phyloP scores from a whole-genome alignment of 2,329 filamentous ascomycete species.

The Claviceps capensis region DNA sequence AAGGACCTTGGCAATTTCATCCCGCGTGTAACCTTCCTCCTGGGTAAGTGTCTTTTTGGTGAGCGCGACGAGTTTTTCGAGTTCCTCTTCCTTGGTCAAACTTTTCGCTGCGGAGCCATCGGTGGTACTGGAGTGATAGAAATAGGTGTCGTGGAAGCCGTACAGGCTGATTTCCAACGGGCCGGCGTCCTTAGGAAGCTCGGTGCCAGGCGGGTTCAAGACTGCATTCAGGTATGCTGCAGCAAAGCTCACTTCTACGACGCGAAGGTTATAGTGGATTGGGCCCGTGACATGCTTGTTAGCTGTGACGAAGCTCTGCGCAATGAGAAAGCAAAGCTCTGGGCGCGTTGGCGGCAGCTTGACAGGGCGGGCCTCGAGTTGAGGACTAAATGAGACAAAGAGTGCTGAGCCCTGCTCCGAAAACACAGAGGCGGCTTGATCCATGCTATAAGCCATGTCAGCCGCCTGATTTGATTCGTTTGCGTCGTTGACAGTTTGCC shows the following conservation, averaged over 20 bases:
- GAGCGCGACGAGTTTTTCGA: slow-evolving; percentile 57
- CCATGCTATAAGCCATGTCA: slow-evolving; percentile 51
- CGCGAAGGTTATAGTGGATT: slow-evolving; percentile 89
- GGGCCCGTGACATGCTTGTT: slow-evolving; percentile 93
- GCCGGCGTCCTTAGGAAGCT: slow-evolving; percentile 62
- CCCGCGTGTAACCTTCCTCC: slow-evolving; percentile 74
- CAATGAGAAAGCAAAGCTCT: slow-evolving; percentile 82
- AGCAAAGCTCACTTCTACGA: slow-evolving; percentile 88
- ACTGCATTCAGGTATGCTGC: slow-evolving; percentile 52
- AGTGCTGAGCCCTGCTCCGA: slow-evolving; percentile 74
- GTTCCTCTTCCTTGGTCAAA: slow-evolving; percentile 46
- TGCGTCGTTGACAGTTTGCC: no score
- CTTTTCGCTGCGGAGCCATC: slow-evolving; percentile 29
- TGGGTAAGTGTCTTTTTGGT: slow-evolving; percentile 58
- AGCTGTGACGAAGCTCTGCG: slow-evolving; percentile 83
- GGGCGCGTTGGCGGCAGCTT: slow-evolving; percentile 69
- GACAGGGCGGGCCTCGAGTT: slow-evolving; percentile 62
- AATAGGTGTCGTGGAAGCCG: slow-evolving; percentile 77
- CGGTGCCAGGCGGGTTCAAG: slow-evolving; percentile 40
- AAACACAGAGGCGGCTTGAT: slow-evolving; percentile 92
- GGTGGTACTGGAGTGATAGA: slow-evolving; percentile 32
- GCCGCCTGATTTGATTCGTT: neutral
- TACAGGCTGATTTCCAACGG: slow-evolving; percentile 73
- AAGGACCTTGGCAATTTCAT: slow-evolving; percentile 66
- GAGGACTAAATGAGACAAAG: slow-evolving; percentile 79